phyloP scores from a whole-genome alignment of 2,329 filamentous ascomycete genomes.

The Stromatinia cepivora region DNA sequence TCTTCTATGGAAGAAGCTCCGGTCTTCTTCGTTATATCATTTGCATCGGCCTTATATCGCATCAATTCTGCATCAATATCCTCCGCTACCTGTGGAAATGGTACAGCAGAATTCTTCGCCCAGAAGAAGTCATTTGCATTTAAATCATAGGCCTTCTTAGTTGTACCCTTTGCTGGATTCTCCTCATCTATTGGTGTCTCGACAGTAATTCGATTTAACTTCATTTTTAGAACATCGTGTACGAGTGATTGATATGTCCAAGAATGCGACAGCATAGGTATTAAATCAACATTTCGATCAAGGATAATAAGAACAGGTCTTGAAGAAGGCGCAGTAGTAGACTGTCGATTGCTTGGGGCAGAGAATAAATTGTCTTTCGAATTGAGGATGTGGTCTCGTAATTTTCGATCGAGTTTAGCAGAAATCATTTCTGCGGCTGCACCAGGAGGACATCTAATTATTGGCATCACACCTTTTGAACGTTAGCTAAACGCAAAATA shows the following conservation, averaged over 20 bases:
- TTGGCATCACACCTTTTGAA: slow-evolving; percentile 75
- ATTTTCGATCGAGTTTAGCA: slow-evolving; percentile 89
- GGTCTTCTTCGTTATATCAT: slow-evolving; percentile 91
- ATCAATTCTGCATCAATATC: slow-evolving; percentile 93
- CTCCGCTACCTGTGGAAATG: slow-evolving; percentile 94
- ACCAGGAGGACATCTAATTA: slow-evolving; percentile 91
- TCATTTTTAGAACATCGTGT: slow-evolving; percentile 73
- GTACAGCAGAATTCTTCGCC: slow-evolving; percentile 84
- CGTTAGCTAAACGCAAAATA: slow-evolving; percentile 34
- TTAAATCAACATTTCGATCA: slow-evolving; percentile 91
- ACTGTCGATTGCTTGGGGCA: slow-evolving; percentile 53
- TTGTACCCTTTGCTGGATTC: slow-evolving; percentile 70
- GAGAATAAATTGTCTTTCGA: slow-evolving; percentile 98
- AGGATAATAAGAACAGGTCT: slow-evolving; percentile 90
- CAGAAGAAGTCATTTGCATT: slow-evolving; percentile 94
- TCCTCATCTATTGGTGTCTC: slow-evolving; percentile 78
- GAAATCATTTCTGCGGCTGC: slow-evolving; percentile 93
- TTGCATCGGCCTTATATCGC: slow-evolving; percentile 92
- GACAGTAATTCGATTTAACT: slow-evolving; percentile 91
- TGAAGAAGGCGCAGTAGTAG: slow-evolving; percentile 63
- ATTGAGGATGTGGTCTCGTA: slow-evolving; percentile 94
- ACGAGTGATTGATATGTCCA: slow-evolving; percentile 87
- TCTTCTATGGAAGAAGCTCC: slow-evolving; percentile 92
- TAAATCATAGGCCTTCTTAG: slow-evolving; percentile 88
- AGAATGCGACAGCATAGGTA: slow-evolving; percentile 98